These are phyloP conservation scores for Hortiboletus flavorubellus DNA, from an alignment of 768 basidiomycete genomes.

Conservation along the genomic window DNA sequence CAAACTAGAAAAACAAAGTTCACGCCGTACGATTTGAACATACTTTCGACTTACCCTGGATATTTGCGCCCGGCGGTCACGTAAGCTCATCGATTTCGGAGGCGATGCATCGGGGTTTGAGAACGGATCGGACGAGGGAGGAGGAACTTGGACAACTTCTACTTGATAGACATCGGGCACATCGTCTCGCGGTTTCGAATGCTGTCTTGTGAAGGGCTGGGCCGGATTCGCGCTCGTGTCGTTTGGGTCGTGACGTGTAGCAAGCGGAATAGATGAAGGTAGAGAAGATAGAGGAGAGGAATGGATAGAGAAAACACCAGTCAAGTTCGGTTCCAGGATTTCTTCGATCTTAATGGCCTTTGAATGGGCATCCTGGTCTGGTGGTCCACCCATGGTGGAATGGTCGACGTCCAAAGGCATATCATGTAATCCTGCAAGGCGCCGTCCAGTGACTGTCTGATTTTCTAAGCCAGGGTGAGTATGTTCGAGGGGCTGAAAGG, in stretches of 20 bases:
- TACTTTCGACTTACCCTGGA: conserved; percentile 16
- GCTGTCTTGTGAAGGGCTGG: neutral
- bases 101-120: conserved; percentile 12
- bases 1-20: conserved; percentile 20
- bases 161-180: neutral
- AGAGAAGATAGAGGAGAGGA: conserved; percentile 16
- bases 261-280: conserved; percentile 1
- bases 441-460: neutral
- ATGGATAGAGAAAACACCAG: conserved; percentile 12
- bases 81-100: conserved; percentile 29
- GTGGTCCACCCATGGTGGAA: neutral
- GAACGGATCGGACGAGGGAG: neutral
- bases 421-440: neutral
- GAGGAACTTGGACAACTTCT: neutral
- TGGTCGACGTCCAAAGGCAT: neutral
- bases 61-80: conserved; percentile 32
- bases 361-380: neutral
- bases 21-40: neutral
- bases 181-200: neutral
- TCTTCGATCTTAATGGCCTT: conserved; percentile 22
- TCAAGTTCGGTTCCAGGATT: neutral
- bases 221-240: neutral
- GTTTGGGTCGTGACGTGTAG: neutral
- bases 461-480: neutral
- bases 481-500: no score